These are phyloP conservation scores for Erythrobasidium hasegawianum DNA, from an alignment of 1,284 basidiomycete species.

Conservation along the genomic window DNA sequence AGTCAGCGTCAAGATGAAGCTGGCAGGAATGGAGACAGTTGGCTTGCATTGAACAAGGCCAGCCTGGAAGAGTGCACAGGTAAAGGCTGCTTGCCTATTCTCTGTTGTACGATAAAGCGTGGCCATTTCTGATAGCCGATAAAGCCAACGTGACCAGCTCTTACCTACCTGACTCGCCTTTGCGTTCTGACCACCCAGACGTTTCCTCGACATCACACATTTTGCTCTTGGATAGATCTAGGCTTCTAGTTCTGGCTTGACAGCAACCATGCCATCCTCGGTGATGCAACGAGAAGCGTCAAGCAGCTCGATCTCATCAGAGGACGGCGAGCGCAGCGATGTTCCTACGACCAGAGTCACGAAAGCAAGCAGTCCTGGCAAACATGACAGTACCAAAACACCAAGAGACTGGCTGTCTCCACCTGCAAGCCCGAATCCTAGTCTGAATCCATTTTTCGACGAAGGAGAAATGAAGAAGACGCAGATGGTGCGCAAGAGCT, in stretches of 20 bases:
- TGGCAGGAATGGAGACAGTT: slow-evolving; percentile 44
- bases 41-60: slow-evolving; percentile 9
- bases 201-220: too few species aligned
- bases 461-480: slow-evolving; percentile 26
- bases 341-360: too few species aligned
- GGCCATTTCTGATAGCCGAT: too few species aligned
- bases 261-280: neutral
- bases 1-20: slow-evolving; percentile 69
- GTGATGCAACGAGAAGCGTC: slow-evolving; percentile 1
- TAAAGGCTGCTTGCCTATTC: too few species aligned
- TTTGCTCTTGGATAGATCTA: too few species aligned
- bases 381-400: neutral
- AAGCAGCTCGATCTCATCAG: neutral
- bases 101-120: too few species aligned
- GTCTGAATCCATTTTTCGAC: slow-evolving; percentile 27
- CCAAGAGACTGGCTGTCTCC: slow-evolving; percentile 32
- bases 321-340: neutral
- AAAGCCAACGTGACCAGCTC: too few species aligned
- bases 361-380: neutral
- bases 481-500: slow-evolving; percentile 16
- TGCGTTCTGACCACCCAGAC: too few species aligned
- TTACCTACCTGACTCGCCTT: too few species aligned
- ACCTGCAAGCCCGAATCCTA: slow-evolving; percentile 23
- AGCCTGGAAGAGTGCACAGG: too few species aligned
- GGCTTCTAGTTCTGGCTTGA: too few species aligned